Evolutionary conservation across 495 filamentous ascomycete species (phyloP).

Genomic region (Aspergillus nanangensis): DNA sequence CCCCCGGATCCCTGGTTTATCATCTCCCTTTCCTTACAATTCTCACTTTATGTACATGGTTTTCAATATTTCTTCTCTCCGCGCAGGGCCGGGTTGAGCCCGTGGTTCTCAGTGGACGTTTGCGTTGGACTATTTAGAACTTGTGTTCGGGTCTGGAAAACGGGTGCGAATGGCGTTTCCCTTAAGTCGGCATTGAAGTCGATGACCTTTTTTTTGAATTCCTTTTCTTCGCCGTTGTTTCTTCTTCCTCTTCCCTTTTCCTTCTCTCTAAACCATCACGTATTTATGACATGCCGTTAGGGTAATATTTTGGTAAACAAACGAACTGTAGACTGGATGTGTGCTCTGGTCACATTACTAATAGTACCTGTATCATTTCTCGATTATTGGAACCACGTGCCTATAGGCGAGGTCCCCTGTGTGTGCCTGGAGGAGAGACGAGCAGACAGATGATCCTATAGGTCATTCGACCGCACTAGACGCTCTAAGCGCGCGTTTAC

Average conservation of each 20-base stretch:
- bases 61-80: slow-evolving; percentile 38
- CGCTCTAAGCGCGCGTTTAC: slow-evolving; percentile 9
- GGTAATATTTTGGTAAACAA: too few relatives aligned
- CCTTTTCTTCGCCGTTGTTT: neutral
- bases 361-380: too few relatives aligned
- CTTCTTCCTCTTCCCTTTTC: slow-evolving; percentile 9
- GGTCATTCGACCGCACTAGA: neutral
- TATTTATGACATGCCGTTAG: slow-evolving; percentile 19
- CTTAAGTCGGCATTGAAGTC: slow-evolving; percentile 31
- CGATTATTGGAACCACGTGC: slow-evolving; percentile 4
- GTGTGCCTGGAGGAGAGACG: neutral
- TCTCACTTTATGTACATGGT: slow-evolving; percentile 46
- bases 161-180: slow-evolving; percentile 47
- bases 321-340: too few relatives aligned
- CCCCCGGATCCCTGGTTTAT: slow-evolving; percentile 16
- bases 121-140: slow-evolving; percentile 45
- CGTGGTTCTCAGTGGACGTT: slow-evolving; percentile 29
- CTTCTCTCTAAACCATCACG: slow-evolving; percentile 20
- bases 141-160: slow-evolving; percentile 48
- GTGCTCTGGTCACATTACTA: too few relatives aligned
- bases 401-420: too few relatives aligned
- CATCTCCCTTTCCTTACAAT: slow-evolving; percentile 15
- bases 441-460: too few relatives aligned
- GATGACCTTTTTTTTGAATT: slow-evolving; percentile 28
- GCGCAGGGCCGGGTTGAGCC: slow-evolving; percentile 18